A percentile compares a stretch with the other conserved stretches of the same genome.
These are phyloP conservation scores for Onygena corvina DNA, from an alignment of 2,329 filamentous ascomycete genomes.

Conservation along the genomic window DNA sequence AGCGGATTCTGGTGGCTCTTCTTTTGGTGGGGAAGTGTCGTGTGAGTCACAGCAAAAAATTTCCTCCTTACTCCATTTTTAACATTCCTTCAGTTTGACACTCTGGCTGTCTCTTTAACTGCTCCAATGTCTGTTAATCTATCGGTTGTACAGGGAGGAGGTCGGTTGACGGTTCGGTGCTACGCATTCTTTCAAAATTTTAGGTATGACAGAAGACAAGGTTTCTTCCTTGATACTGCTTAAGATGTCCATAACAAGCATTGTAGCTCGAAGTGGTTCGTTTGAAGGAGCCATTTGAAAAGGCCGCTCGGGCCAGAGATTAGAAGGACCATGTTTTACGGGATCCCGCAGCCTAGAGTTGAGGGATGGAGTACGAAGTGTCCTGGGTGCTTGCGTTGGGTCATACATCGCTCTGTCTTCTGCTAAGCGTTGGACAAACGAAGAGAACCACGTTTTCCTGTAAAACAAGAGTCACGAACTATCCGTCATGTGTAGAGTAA, in stretches of 20 bases:
- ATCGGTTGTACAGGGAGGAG: no score
- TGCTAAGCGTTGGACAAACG: not conserved
- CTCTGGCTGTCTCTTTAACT: no score
- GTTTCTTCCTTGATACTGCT: no score
- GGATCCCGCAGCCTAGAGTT: not conserved
- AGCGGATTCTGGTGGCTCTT: not conserved
- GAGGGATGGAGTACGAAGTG: not conserved
- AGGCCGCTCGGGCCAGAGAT: not conserved
- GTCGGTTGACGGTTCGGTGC: no score
- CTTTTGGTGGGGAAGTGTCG: not conserved
- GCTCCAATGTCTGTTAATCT: no score
- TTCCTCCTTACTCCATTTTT: not conserved
- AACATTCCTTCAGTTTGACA: not conserved
- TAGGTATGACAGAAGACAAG: no score
- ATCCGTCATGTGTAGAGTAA: not conserved
- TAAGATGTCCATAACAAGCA: no score
- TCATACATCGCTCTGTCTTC: not conserved
- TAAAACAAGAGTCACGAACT: not conserved
- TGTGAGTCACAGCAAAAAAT: conserved; percentile 3
- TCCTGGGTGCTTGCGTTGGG: not conserved
- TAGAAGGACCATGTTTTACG: not conserved
- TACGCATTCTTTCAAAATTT: no score
- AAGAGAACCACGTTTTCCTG: not conserved
- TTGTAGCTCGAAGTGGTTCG: no score
- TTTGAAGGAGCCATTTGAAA: not conserved